Evolutionary conservation across 495 filamentous ascomycete genomes (phyloP), one percentile per base, ranked within the genome.

Genomic region (Tetracladium marchalianum): DNA sequence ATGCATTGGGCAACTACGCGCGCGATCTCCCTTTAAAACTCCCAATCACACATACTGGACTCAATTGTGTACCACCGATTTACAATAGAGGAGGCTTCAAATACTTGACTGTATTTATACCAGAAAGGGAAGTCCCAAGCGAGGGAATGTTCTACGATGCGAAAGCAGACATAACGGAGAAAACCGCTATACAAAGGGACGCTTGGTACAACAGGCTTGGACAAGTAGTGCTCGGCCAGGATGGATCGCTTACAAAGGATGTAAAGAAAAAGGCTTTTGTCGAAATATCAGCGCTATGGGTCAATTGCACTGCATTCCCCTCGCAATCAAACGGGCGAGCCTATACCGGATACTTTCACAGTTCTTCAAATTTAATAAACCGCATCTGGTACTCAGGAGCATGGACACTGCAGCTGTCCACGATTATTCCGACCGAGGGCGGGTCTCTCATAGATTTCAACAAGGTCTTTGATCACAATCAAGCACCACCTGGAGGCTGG

Each of bases 331-430:
- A 64, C 47, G 59, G 57, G 31, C 49, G 56, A 16, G 62, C 61
- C n/a, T 75, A 75, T 51, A 61, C 62, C 11, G 71, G 70, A 7
- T 75, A 72, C 41, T 75, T 75, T 44, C 57, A 69, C 49, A 66
- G 61, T 36, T 60, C 62, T 5, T 69, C 68, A 16, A 63, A 65
- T 10, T 60, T 74, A 4, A 55, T 70, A 6, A 80, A 82, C 46
- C 58, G 67, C 11, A 67, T 80, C 35, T 82, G 76, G 75, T 82
- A 82, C 54, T 71, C 77, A n/a, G 76, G 76, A 11, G 76, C 77
- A 12, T 82, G 75, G 51, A 82, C 78, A 0, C 61, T 72, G 27
- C 75, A 80, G 55, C 62, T 80, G 6, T 72, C 65, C 32, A 78
- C 71, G 7, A 72, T 78, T 35, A 64, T 75, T 43, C 72, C 73